Percentiles rank a stretch among this genome's conserved stretches.
phyloP scores from a whole-genome alignment of 2,329 filamentous ascomycete species.

The Hymenoscyphus albidus region DNA sequence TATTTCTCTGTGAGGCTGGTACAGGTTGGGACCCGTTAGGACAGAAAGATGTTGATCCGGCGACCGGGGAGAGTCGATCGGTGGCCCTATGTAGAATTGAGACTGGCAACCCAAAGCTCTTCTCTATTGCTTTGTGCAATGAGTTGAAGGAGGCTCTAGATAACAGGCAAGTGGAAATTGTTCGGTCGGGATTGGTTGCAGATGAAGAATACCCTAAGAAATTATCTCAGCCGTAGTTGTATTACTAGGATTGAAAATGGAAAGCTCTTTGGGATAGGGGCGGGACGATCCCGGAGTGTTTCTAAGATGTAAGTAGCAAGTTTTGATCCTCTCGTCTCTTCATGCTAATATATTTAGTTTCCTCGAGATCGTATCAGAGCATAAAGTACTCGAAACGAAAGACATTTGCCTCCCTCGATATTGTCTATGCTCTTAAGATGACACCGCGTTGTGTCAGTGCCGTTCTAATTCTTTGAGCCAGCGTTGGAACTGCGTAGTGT shows the following conservation, averaged over 20 bases:
- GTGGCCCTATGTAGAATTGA: neutral
- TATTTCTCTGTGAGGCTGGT: neutral
- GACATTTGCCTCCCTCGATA: no score
- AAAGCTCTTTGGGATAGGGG: neutral
- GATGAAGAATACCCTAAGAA: neutral
- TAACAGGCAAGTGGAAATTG: neutral
- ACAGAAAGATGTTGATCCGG: neutral
- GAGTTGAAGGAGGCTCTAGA: neutral
- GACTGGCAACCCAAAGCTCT: neutral
- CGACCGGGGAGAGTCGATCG: neutral
- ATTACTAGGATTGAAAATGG: neutral
- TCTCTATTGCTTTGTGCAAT: neutral
- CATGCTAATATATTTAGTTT: no score
- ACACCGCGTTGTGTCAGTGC: no score
- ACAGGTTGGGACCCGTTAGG: neutral
- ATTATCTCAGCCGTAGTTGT: neutral
- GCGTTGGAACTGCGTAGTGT: no score
- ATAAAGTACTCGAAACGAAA: no score
- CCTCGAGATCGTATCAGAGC: no score
- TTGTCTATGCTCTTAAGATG: no score
- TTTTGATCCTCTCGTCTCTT: no score
- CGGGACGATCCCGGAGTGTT: neutral
- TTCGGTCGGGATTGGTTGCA: neutral
- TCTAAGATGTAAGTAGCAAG: neutral
- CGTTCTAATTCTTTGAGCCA: no score